Evolutionary conservation across 208 protist species (phyloP), one percentile per base, ranked within the genome.

Genomic region (Crithidia bombi): DNA sequence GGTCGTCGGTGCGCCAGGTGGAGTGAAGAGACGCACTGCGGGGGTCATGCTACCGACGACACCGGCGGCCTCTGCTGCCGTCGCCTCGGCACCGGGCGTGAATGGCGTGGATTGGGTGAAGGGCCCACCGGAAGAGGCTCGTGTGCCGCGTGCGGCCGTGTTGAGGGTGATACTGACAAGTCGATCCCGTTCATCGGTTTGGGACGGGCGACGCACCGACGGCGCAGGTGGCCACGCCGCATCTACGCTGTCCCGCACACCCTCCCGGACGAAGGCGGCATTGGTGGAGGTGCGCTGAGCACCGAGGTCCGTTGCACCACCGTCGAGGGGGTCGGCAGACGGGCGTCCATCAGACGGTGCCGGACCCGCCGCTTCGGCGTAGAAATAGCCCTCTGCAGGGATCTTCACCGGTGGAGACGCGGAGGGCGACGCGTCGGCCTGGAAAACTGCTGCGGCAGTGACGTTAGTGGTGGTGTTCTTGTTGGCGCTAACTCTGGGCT

Each of bases 101-200:
- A 46, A 11, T 0, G 57, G 57, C 19, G 57, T 63, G 57, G 57
- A 63, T 26, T 63, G 57, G 3, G 57, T 36, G 19, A 63, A 26
- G 39, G 23, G 36, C 1, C 23, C 41, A 15, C 57, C 57, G 26
- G 57, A 63, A 6, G 57, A 43, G 15, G 57, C 57, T 2, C 57
- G 36, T 25, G 35, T n/a, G 46, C 69, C 69, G 19, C 69, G 59
- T 12, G 59, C 59, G 4, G 54, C 54, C 33, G 62, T 62, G 44
- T 19, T 68, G 12, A 69, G 25, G 15, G 69, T 75, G 62, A 75
- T 75, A 44, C 69, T 75, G 52, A 75, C 35, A 30, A 75, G 36
- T 11, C 69, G 59, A 14, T 69, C 69, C 17, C 46, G 36, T 23
- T 64, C 69, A 3, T 75, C 69, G 10, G 39, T 41, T 25, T 63